Evolutionary conservation across 768 basidiomycete species (phyloP).

Genomic region (Serendipita sp.): DNA sequence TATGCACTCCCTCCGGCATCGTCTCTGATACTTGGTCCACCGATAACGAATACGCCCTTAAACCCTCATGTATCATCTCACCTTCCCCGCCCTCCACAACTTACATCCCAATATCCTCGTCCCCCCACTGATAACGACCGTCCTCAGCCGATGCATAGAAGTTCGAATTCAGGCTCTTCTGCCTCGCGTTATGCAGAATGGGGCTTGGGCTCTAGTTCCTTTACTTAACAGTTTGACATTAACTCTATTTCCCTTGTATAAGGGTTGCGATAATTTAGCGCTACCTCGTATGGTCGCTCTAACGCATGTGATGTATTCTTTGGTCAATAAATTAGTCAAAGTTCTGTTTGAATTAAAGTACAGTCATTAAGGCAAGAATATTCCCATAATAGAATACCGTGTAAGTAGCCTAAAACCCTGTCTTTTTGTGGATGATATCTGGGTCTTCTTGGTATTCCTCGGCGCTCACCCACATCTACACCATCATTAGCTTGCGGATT

Average conservation of each 20-base stretch:
- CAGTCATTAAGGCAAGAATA: background rate
- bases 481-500: background rate
- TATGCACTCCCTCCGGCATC: background rate
- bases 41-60: background rate
- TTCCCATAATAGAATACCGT: background rate
- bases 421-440: slow-evolving; percentile 93
- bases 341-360: background rate
- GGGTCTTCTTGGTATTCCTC: slow-evolving; percentile 99
- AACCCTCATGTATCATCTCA: background rate
- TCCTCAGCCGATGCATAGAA: background rate
- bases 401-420: slow-evolving; percentile 40
- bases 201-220: background rate
- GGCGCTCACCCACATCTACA: slow-evolving; percentile 97
- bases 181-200: background rate
- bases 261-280: background rate
- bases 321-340: too few species aligned
- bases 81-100: background rate
- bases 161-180: background rate
- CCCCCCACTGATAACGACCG: background rate
- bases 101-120: background rate
- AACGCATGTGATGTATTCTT: too few species aligned
- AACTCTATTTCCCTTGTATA: background rate
- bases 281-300: background rate
- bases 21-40: background rate
- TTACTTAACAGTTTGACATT: background rate